These are phyloP conservation scores for Coniophora puteana DNA, from an alignment of 1,284 basidiomycete species.

Conservation along the genomic window DNA sequence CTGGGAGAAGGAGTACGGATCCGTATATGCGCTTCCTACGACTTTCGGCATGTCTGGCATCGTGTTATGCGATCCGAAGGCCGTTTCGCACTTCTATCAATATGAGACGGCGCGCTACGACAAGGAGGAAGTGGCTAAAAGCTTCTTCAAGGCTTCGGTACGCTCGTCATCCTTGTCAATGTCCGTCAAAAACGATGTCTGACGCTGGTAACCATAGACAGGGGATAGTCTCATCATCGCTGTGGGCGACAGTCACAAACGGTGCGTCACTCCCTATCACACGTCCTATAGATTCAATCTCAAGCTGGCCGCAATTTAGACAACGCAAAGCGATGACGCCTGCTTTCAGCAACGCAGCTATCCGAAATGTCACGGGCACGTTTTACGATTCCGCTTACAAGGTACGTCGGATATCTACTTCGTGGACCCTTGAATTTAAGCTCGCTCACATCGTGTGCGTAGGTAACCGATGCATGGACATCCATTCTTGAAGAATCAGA, in stretches of 20 bases:
- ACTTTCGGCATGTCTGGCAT: constrained; percentile 36
- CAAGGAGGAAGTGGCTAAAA: constrained; percentile 31
- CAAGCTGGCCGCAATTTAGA: constrained; percentile 16
- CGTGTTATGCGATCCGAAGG: constrained; percentile 49
- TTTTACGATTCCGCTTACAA: constrained; percentile 40
- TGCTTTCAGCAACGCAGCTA: constrained; percentile 40
- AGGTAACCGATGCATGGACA: constrained; percentile 51
- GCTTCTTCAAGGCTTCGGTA: constrained; percentile 44
- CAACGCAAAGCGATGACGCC: constrained; percentile 40
- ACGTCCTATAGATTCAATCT: not conserved
- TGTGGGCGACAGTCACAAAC: not conserved
- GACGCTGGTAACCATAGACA: not conserved
- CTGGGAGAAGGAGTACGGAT: constrained; percentile 42
- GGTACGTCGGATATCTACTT: constrained; percentile 29
- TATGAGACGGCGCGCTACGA: constrained; percentile 45
- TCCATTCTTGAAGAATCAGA: constrained; percentile 32
- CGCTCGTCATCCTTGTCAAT: constrained; percentile 11
- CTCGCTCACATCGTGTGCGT: not conserved
- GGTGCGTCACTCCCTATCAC: not conserved
- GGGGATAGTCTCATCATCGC: not conserved
- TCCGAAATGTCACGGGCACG: constrained; percentile 34
- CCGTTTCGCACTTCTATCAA: constrained; percentile 45
- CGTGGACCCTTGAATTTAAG: not conserved
- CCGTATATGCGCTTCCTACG: constrained; percentile 39
- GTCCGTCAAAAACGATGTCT: not conserved